phyloP scores from a whole-genome alignment of 106 monocot genomes.

The Allium fistulosum region DNA sequence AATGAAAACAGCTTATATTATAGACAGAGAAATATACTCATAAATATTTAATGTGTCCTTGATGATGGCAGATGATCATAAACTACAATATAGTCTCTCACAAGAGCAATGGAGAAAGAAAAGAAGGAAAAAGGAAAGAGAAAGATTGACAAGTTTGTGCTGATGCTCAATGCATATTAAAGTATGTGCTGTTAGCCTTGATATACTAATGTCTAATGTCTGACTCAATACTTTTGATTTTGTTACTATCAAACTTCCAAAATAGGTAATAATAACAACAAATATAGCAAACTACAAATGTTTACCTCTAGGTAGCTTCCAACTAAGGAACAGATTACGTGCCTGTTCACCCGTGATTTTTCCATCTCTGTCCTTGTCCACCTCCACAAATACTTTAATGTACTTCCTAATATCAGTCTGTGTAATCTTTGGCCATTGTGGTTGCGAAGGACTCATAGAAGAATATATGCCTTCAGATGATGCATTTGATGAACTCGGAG shows the following conservation, averaged over 20 bases:
- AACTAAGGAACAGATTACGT: slow-evolving; percentile 86
- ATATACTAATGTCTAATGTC: no score
- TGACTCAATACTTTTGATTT: no score
- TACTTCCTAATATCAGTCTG: slow-evolving; percentile 84
- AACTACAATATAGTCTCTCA: no score
- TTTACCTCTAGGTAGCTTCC: slow-evolving; percentile 97
- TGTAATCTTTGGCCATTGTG: slow-evolving; percentile 78
- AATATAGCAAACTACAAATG: background rate
- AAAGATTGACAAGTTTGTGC: no score
- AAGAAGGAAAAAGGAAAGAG: no score
- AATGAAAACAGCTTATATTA: no score
- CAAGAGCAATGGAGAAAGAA: no score
- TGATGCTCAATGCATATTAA: background rate
- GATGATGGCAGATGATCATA: no score
- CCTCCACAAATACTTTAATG: slow-evolving; percentile 77
- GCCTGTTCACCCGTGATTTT: slow-evolving; percentile 88
- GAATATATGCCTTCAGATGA: slow-evolving; percentile 25
- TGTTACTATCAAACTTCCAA: no score
- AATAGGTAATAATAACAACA: background rate
- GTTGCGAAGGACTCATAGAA: slow-evolving; percentile 21
- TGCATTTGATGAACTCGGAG: slow-evolving; percentile 12
- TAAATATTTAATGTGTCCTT: no score
- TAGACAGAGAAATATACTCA: no score
- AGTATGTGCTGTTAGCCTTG: no score
- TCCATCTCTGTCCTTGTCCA: slow-evolving; percentile 98